Evolutionary conservation across 257 asterid species (phyloP).

Genomic region (Nicotiana obtusifolia): DNA sequence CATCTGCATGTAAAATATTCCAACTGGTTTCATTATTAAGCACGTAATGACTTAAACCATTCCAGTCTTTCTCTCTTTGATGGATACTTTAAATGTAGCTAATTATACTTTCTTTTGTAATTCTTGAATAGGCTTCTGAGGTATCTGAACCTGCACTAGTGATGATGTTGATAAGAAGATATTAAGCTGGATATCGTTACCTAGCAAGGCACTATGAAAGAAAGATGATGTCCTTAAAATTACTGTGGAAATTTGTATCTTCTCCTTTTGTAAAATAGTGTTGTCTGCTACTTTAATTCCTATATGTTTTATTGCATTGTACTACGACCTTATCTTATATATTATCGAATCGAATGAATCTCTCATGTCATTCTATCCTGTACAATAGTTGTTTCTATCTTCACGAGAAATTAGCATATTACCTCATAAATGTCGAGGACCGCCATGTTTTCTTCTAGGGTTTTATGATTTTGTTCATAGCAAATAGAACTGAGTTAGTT

Average conservation of each 20-base stretch:
- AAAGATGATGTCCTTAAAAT: neutral
- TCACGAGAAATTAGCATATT: neutral
- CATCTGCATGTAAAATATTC: neutral
- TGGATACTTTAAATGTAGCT: too few relatives aligned
- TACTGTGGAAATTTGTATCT: neutral
- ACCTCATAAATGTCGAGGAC: neutral
- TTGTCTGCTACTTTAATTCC: neutral
- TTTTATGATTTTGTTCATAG: too few relatives aligned
- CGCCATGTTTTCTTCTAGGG: neutral
- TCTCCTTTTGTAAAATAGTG: neutral
- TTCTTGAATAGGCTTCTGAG: slow-evolving; percentile 33
- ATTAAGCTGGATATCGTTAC: neutral
- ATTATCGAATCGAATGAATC: neutral
- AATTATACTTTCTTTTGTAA: neutral
- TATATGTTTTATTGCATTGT: neutral
- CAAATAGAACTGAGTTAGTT: too few relatives aligned
- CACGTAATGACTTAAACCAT: neutral
- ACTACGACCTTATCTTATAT: neutral
- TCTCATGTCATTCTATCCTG: neutral
- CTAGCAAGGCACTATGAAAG: neutral
- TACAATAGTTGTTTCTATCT: neutral
- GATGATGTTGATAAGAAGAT: neutral
- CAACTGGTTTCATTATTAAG: neutral
- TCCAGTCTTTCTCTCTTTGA: neutral
- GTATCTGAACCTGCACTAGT: slow-evolving; percentile 25